A percentile compares a stretch with the other conserved stretches of the same genome.
Evolutionary conservation across 495 filamentous ascomycete species (phyloP).

Genomic region (Podospora didyma): DNA sequence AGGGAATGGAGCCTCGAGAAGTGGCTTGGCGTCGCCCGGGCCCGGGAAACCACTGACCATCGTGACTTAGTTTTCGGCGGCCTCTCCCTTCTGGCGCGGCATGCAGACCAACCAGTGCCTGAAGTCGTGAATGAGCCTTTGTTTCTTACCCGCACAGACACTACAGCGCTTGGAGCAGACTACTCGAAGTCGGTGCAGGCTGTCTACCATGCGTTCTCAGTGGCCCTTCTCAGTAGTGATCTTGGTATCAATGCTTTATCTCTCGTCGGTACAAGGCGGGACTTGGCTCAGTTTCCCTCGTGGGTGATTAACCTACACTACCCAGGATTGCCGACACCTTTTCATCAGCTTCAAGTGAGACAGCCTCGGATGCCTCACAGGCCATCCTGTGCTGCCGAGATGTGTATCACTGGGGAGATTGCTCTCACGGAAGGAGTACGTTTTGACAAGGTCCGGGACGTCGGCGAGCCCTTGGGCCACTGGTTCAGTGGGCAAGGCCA

Average conservation of each 20-base stretch:
- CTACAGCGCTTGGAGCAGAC: not conserved
- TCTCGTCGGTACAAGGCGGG: not conserved
- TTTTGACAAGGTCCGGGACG: not conserved
- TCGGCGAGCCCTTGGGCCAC: not conserved
- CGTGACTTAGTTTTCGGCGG: conserved; percentile 10
- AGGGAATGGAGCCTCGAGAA: not conserved
- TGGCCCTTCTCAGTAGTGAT: not conserved
- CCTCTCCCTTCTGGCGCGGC: conserved; percentile 1
- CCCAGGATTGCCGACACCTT: not conserved
- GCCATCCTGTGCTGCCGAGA: not conserved
- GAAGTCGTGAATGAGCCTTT: not conserved
- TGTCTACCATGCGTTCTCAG: not conserved
- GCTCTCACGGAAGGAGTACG: not conserved
- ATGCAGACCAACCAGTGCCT: not conserved
- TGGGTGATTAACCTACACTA: not conserved
- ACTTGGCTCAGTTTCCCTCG: not conserved
- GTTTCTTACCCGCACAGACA: not conserved
- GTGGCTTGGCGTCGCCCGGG: not conserved
- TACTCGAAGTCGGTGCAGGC: not conserved
- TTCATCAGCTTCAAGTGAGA: not conserved
- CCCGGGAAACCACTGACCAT: conserved; percentile 1
- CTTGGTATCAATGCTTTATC: not conserved
- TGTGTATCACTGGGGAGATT: not conserved
- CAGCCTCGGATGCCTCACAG: not conserved
- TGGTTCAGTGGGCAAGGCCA: not conserved